These are phyloP conservation scores for Parafenestella ontariensis DNA, from an alignment of 2,329 filamentous ascomycete species.

Conservation along the genomic window DNA sequence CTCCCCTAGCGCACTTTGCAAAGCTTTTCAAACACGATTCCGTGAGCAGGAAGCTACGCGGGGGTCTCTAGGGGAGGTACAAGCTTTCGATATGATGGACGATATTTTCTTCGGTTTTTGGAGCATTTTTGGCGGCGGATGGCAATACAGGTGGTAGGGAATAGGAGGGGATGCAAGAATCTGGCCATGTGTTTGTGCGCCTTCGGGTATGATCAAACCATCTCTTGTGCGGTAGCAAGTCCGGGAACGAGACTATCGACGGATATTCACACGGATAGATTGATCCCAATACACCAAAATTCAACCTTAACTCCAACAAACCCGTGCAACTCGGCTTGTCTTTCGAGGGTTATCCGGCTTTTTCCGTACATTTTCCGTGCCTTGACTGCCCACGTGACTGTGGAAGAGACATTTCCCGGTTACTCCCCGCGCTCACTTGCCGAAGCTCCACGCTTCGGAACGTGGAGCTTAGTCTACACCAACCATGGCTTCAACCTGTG, in stretches of 20 bases:
- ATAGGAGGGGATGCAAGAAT: neutral
- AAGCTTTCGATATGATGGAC: slow-evolving; percentile 6
- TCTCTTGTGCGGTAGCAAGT: neutral
- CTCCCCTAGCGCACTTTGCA: neutral
- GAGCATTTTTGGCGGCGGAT: slow-evolving; percentile 23
- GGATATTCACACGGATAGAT: slow-evolving; percentile 10
- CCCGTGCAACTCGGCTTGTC: slow-evolving; percentile 2
- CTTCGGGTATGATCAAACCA: slow-evolving; percentile 1
- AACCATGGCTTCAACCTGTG: slow-evolving; percentile 29
- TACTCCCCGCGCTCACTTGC: slow-evolving; percentile 42
- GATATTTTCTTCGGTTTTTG: slow-evolving; percentile 15
- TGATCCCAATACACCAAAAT: slow-evolving; percentile 14
- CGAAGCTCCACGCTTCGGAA: slow-evolving; percentile 41
- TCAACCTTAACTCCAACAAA: slow-evolving; percentile 4
- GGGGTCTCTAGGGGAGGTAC: neutral
- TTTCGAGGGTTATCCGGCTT: slow-evolving; percentile 5
- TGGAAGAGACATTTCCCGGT: slow-evolving; percentile 37
- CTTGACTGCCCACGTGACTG: slow-evolving; percentile 20
- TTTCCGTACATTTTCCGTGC: slow-evolving; percentile 3
- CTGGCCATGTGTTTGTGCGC: neutral
- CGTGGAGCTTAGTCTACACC: slow-evolving; percentile 32
- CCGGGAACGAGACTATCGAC: neutral
- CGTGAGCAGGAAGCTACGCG: neutral
- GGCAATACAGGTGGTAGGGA: slow-evolving; percentile 8
- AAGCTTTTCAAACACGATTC: neutral